These are phyloP conservation scores for Hortiboletus flavorubellus DNA, from an alignment of 768 basidiomycete species.

Conservation along the genomic window DNA sequence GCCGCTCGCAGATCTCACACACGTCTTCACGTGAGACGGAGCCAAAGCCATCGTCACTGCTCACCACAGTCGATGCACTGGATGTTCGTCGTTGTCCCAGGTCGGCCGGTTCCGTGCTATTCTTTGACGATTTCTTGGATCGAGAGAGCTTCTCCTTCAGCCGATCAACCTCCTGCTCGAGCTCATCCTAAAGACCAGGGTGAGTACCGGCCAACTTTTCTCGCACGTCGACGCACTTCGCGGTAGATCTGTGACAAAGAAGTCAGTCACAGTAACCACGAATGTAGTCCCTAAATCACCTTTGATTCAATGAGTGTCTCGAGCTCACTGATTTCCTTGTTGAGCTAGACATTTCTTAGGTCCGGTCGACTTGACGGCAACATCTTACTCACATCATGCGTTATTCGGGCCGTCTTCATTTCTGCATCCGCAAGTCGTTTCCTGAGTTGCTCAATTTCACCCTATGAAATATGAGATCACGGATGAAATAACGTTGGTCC, in stretches of 20 bases:
- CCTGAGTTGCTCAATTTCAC: conserved; percentile 65
- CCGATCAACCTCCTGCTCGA: conserved; percentile 80
- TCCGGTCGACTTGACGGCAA: background rate
- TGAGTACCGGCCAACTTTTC: conserved; percentile 8
- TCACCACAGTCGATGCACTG: conserved; percentile 24
- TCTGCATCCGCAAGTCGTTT: conserved; percentile 68
- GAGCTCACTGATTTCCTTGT: conserved; percentile 89
- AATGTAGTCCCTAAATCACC: conserved; percentile 38
- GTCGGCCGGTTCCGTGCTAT: conserved; percentile 38
- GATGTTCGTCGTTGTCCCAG: conserved; percentile 22
- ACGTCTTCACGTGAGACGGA: conserved; percentile 38
- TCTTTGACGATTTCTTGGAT: conserved; percentile 54
- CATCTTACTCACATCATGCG: conserved; percentile 56
- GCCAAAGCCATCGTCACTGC: conserved; percentile 20
- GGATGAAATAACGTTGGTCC: background rate
- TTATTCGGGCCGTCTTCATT: conserved; percentile 67
- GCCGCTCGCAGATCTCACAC: conserved; percentile 85
- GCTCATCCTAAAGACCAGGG: conserved; percentile 58
- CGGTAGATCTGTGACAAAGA: conserved; percentile 64
- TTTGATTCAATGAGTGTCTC: conserved; percentile 94
- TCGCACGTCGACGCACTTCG: conserved; percentile 45
- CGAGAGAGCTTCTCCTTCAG: conserved; percentile 68
- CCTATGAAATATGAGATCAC: conserved; percentile 32
- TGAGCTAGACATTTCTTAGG: conserved; percentile 49
- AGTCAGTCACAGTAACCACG: conserved; percentile 3